phyloP scores from a whole-genome alignment of 1,284 basidiomycete genomes.

The Cryptococcus hybrid region DNA sequence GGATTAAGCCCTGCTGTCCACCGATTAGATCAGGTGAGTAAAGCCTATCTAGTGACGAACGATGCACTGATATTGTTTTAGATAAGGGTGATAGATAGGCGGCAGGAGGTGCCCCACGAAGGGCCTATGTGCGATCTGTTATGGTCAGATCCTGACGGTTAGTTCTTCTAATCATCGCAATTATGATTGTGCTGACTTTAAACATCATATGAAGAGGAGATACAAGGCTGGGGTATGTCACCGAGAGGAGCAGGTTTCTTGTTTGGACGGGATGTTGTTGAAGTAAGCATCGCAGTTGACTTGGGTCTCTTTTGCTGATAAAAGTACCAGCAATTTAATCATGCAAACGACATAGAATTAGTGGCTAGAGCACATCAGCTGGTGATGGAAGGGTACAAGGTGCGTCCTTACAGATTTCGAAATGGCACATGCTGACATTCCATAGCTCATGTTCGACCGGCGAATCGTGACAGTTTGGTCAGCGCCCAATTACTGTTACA shows the following conservation, averaged over 20 bases:
- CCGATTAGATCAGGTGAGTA: slow-evolving; percentile 77
- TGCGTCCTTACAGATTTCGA: slow-evolving; percentile 39
- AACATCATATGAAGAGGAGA: slow-evolving; percentile 57
- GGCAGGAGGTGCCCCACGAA: slow-evolving; percentile 99
- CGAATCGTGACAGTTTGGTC: slow-evolving; percentile 98
- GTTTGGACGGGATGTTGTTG: slow-evolving; percentile 91
- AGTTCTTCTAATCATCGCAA: slow-evolving; percentile 12
- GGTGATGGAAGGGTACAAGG: slow-evolving; percentile 97
- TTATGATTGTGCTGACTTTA: not conserved
- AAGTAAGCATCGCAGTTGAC: slow-evolving; percentile 41
- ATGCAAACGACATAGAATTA: slow-evolving; percentile 88
- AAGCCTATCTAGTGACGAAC: slow-evolving; percentile 1
- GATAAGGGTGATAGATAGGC: slow-evolving; percentile 93
- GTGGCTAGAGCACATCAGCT: slow-evolving; percentile 97
- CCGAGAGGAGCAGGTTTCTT: slow-evolving; percentile 94
- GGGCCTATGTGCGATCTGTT: slow-evolving; percentile 98
- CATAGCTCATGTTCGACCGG: slow-evolving; percentile 77
- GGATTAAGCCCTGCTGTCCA: slow-evolving; percentile 85
- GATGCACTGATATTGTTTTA: slow-evolving; percentile 45
- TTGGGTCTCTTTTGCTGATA: too few relatives aligned
- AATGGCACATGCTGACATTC: not conserved
- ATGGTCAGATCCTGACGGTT: slow-evolving; percentile 98
- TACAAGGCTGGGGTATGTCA: slow-evolving; percentile 92
- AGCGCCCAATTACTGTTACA: slow-evolving; percentile 97
- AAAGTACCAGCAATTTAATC: slow-evolving; percentile 62